Evolutionary conservation across 2,329 filamentous ascomycete species (phyloP), one percentile per base, ranked within the genome.

Genomic region (Shiraia sp.): DNA sequence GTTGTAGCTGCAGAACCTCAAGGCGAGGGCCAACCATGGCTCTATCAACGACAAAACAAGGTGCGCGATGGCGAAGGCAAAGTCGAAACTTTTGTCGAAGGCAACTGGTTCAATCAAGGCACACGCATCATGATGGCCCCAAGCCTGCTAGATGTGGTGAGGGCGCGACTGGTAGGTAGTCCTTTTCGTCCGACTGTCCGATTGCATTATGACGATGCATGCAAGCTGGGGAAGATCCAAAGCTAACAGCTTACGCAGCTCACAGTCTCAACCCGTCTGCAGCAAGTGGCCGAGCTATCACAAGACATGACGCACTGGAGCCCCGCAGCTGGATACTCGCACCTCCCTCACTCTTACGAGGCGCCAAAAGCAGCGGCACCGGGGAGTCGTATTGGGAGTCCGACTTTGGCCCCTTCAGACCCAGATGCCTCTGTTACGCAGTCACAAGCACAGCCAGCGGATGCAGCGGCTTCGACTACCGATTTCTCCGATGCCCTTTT

Each of bases 61-160:
- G 14, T 41, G 13, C 25, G 26, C 22, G 22, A 32, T 10, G 45
- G 29, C 32, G 37, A 53, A 15, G 52, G 55, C 7, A 48, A 26
- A 75, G 78, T 59, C 2, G 75, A 80, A 41, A 70, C 80, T 19
- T 74, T 73, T 19, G 71, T 80, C 5, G 65, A 83, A 32, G 78
- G 74, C 10, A 81, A 79, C 2, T 85, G 80, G 63, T 85, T 80
- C 57, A 73, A 82, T 8, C 74, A 83, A n/a, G 80, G 79, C 1
- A 78, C 81, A 38, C 75, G 74, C 35, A 75, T 85, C 29, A 81
- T 80, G 55, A 81, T 83, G 74, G 81, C 82, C 10, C 81, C 82
- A 2, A 80, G 78, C 8, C 71, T 85, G 36, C 74, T 76, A 27
- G 81, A 81, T 53, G 72, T 86, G 6, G 65, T 86, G 6, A 76